Conservation (phyloP, 2,329 filamentous ascomycete species). For the Xylariaceae sp. region DNA sequence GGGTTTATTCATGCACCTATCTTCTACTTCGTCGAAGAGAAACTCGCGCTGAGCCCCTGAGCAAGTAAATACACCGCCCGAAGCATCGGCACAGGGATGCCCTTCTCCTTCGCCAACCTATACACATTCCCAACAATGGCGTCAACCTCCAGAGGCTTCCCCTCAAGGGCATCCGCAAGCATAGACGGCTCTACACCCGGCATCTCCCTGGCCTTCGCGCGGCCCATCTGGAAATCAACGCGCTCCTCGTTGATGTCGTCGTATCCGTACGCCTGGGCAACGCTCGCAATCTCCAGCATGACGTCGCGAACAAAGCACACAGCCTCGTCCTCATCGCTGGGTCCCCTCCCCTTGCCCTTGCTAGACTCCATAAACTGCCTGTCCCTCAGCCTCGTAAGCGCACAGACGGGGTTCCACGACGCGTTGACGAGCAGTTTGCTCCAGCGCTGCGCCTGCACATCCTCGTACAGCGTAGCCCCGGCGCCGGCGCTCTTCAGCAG, state of each 20-base stretch:
- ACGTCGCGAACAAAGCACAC: slow-evolving; percentile 39
- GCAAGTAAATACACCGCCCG: slow-evolving; percentile 49
- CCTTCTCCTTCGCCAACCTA: slow-evolving; percentile 37
- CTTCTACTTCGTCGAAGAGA: slow-evolving; percentile 23
- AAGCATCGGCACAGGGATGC: slow-evolving; percentile 39
- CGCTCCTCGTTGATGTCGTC: slow-evolving; percentile 35
- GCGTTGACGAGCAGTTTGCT: slow-evolving; percentile 61
- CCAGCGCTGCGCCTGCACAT: slow-evolving; percentile 61
- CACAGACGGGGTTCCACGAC: slow-evolving; percentile 62
- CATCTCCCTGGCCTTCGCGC: slow-evolving; percentile 26
- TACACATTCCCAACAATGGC: slow-evolving; percentile 44
- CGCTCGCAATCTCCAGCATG: slow-evolving; percentile 43
- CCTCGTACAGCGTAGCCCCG: slow-evolving; percentile 49
- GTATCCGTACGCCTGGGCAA: slow-evolving; percentile 44
- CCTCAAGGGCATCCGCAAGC: slow-evolving; percentile 40
- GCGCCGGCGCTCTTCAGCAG: slow-evolving; percentile 51
- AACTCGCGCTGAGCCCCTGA: slow-evolving; percentile 42
- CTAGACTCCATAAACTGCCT: slow-evolving; percentile 47
- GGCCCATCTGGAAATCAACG: slow-evolving; percentile 39
- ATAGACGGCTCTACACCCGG: slow-evolving; percentile 42
- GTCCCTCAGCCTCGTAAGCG: slow-evolving; percentile 55
- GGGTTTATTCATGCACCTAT: not conserved
- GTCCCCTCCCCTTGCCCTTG: not conserved
- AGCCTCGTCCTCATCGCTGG: slow-evolving; percentile 27
- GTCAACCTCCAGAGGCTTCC: slow-evolving; percentile 40